Evolutionary conservation across 2,329 filamentous ascomycete genomes (phyloP).

Genomic region (Seiridium unicorne): DNA sequence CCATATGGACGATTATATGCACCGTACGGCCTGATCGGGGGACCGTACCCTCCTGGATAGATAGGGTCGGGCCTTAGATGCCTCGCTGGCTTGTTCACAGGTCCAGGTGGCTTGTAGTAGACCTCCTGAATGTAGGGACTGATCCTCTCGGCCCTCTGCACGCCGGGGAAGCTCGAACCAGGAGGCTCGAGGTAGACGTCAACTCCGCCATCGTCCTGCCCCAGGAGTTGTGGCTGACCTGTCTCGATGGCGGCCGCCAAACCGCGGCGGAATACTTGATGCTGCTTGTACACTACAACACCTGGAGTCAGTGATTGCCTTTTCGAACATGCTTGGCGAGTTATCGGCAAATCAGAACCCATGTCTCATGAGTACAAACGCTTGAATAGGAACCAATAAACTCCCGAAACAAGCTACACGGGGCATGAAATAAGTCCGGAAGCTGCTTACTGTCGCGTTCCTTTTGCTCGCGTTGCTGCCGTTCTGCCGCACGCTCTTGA

Average conservation of each 20-base stretch:
- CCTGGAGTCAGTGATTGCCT: too few relatives aligned
- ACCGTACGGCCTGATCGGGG: conserved; percentile 45
- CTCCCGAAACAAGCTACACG: too few relatives aligned
- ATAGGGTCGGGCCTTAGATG: conserved; percentile 30
- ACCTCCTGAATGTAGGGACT: conserved; percentile 26
- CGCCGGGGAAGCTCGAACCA: conserved; percentile 22
- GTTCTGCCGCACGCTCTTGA: conserved; percentile 46
- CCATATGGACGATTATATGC: conserved; percentile 45
- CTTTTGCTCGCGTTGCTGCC: conserved; percentile 42
- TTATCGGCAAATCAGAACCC: too few relatives aligned
- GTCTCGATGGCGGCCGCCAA: conserved; percentile 51
- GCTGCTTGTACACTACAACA: conserved; percentile 42
- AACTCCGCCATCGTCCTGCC: conserved; percentile 49
- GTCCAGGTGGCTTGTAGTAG: conserved; percentile 20
- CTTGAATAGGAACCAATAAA: too few relatives aligned
- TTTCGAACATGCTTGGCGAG: too few relatives aligned
- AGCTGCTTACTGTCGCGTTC: conserved; percentile 35
- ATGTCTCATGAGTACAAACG: too few relatives aligned
- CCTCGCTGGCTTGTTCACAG: conserved; percentile 45
- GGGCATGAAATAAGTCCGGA: too few relatives aligned
- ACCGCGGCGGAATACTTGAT: conserved; percentile 46
- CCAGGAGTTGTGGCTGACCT: conserved; percentile 53
- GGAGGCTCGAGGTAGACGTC: conserved; percentile 61
- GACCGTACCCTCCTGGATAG: conserved; percentile 45
- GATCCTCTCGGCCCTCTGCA: conserved; percentile 12